phyloP scores from a whole-genome alignment of 2,329 filamentous ascomycete genomes.

The Nannizziopsis arthrosporioides region DNA sequence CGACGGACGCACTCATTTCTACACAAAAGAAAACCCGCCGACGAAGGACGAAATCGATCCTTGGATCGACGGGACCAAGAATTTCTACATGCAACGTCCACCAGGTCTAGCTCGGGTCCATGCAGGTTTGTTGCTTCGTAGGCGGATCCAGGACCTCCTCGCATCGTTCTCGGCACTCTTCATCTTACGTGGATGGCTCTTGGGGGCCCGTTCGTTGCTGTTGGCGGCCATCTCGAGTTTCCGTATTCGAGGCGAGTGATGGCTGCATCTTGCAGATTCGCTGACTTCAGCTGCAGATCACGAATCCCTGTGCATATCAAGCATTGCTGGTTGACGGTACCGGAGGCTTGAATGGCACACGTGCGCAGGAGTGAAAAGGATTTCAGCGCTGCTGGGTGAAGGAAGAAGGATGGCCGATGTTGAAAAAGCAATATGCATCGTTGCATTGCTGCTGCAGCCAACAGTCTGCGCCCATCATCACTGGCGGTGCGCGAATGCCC shows the following conservation, averaged over 20 bases:
- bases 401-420: background rate
- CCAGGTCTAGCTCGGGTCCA: no score
- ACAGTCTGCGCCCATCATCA: no score
- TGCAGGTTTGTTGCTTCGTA: no score
- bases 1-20: no score
- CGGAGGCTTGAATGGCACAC: slow-evolving; percentile 2
- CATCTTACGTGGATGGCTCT: background rate
- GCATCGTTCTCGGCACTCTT: background rate
- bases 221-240: background rate
- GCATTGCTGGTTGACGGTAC: background rate
- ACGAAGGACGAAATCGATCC: no score
- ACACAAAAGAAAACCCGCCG: no score
- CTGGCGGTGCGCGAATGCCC: no score
- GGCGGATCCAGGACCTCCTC: no score
- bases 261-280: background rate
- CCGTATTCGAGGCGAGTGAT: background rate
- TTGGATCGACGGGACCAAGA: no score
- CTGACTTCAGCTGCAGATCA: background rate
- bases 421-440: background rate
- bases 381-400: no score
- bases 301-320: slow-evolving; percentile 1
- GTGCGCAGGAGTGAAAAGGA: background rate
- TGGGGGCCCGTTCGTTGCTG: no score
- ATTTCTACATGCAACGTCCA: no score
- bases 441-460: background rate